A percentile compares a stretch with the other conserved stretches of the same genome.
Evolutionary conservation across 2,329 filamentous ascomycete species (phyloP).

Genomic region (Botrytis cinerea): DNA sequence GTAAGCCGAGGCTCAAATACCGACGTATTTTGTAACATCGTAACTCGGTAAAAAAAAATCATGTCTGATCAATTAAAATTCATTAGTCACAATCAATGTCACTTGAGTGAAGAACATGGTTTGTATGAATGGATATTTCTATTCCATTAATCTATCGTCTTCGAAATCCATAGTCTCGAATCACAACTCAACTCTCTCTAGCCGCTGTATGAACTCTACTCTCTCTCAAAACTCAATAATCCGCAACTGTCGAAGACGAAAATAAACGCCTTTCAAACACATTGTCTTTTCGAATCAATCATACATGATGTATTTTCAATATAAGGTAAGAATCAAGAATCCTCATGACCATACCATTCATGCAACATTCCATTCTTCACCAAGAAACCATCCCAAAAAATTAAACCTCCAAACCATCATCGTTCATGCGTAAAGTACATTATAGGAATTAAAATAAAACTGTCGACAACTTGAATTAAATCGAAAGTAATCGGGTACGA

Average conservation of each 20-base stretch:
- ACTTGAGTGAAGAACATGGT: too few relatives aligned
- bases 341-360: neutral
- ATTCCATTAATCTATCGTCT: neutral
- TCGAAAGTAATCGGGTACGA: slow-evolving; percentile 15
- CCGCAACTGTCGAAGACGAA: neutral
- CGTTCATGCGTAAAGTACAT: slow-evolving; percentile 21
- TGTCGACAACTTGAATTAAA: slow-evolving; percentile 3
- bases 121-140: neutral
- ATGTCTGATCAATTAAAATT: neutral
- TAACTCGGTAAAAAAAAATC: neutral
- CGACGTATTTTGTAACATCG: neutral
- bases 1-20: neutral
- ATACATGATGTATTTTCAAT: neutral
- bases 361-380: neutral
- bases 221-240: neutral
- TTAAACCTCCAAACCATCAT: slow-evolving; percentile 21
- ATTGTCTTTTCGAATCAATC: neutral
- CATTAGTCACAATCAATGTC: neutral
- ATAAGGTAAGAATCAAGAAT: neutral
- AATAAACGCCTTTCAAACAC: neutral
- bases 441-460: slow-evolving; percentile 22
- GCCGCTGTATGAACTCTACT: neutral
- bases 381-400: slow-evolving; percentile 4
- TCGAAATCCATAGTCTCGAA: neutral
- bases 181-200: neutral